Conservation (phyloP, 2,329 filamentous ascomycete genomes). For the Xylariaceae sp. region DNA sequence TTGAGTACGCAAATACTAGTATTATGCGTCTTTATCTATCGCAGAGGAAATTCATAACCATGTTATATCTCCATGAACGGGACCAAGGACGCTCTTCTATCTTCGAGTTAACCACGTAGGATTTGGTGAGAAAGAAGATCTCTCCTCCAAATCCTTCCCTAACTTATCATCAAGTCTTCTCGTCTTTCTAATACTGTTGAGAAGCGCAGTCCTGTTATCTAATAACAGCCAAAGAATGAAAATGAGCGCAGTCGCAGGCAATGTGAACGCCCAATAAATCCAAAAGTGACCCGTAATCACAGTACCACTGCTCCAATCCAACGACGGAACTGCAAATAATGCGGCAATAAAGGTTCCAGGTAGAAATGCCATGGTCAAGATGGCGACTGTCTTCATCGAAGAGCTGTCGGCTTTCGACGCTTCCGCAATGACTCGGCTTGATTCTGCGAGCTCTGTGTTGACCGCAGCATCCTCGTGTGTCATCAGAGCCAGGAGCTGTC, state of each 20-base stretch:
- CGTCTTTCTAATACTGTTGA: too few species aligned
- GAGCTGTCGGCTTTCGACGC: conserved; percentile 19
- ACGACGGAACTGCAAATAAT: conserved; percentile 20
- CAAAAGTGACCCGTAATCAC: conserved; percentile 14
- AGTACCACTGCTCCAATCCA: conserved; percentile 11
- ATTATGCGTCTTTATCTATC: too few species aligned
- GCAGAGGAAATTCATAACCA: too few species aligned
- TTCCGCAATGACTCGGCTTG: conserved; percentile 19
- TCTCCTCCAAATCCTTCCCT: too few species aligned
- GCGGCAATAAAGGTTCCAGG: conserved; percentile 25
- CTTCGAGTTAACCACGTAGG: too few species aligned
- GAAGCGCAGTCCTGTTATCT: background rate
- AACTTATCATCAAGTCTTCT: too few species aligned
- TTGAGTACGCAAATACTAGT: too few species aligned
- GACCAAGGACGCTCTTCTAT: too few species aligned
- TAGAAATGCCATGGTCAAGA: conserved; percentile 24
- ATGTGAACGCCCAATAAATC: conserved; percentile 48
- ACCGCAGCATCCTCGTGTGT: conserved; percentile 23
- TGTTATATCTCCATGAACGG: too few species aligned
- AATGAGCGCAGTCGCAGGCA: conserved; percentile 33
- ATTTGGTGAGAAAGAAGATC: too few species aligned
- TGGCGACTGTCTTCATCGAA: conserved; percentile 20
- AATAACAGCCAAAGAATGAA: conserved; percentile 15
- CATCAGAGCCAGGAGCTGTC: conserved; percentile 23
- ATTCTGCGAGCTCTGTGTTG: conserved; percentile 17